phyloP scores from a whole-genome alignment of 2,329 filamentous ascomycete genomes.

The Colletotrichum sp. region DNA sequence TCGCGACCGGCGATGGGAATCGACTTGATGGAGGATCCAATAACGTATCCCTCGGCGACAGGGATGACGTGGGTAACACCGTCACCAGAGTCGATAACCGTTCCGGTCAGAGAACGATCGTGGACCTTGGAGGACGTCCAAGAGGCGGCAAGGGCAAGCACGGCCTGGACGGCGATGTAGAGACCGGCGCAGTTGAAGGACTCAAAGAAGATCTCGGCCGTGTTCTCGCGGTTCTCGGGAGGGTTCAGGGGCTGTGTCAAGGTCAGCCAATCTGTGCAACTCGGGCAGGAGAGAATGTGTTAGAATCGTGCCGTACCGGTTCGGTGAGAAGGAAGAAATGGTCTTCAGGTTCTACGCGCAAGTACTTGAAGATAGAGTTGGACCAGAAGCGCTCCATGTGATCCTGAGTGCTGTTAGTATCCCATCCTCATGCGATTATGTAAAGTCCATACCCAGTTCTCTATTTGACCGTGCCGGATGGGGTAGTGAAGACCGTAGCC shows the following conservation, averaged over 20 bases:
- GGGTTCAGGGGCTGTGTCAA: constrained; percentile 83
- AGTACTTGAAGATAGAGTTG: constrained; percentile 99
- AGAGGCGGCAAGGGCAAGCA: constrained; percentile 92
- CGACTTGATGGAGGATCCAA: constrained; percentile 98
- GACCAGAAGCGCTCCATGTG: constrained; percentile 99
- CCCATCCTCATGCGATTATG: background rate
- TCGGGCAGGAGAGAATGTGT: background rate
- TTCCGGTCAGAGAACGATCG: constrained; percentile 93
- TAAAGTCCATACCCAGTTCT: constrained; percentile 82
- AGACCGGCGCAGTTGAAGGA: constrained; percentile 99
- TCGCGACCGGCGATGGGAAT: constrained; percentile 98
- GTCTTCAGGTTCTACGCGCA: constrained; percentile 96
- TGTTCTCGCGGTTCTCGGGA: constrained; percentile 98
- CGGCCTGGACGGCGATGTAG: constrained; percentile 98
- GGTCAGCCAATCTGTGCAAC: constrained; percentile 1
- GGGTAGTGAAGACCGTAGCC: constrained; percentile 97
- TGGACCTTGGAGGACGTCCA: constrained; percentile 99
- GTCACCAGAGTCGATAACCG: constrained; percentile 97
- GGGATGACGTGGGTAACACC: constrained; percentile 99
- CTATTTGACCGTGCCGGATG: constrained; percentile 96
- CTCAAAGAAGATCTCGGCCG: constrained; percentile 99
- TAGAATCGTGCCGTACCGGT: constrained; percentile 66
- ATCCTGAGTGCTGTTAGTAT: constrained; percentile 64
- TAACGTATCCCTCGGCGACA: constrained; percentile 97
- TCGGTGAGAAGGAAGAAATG: constrained; percentile 98